Evolutionary conservation across 83 land plant genomes (phyloP).

Genomic region (Thuja plicata): DNA sequence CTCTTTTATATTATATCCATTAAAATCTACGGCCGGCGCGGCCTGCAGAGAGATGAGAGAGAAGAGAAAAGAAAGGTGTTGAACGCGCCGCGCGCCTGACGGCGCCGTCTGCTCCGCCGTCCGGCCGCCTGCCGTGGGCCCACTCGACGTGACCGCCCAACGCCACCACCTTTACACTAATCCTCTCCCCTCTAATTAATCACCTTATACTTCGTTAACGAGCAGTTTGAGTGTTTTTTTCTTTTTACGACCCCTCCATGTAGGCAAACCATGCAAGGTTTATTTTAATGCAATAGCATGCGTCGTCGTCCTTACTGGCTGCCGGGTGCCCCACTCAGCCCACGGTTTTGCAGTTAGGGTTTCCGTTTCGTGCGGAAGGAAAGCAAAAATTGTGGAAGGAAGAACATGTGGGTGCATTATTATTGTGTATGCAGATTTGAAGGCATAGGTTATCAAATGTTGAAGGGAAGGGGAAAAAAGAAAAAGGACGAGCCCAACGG

Average conservation of each 20-base stretch:
- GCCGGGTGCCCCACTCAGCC: neutral
- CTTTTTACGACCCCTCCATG: neutral
- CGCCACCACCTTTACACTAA: neutral
- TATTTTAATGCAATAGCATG: neutral
- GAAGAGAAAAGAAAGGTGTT: neutral
- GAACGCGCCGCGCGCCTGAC: slow-evolving; percentile 9
- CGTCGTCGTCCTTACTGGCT: neutral
- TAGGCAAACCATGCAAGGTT: neutral
- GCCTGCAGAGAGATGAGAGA: neutral
- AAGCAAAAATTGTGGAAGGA: neutral
- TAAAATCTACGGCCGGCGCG: neutral
- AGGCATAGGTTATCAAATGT: neutral
- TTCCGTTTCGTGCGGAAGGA: slow-evolving; percentile 12
- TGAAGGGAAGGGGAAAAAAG: neutral
- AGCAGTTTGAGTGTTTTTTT: neutral
- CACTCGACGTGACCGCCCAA: slow-evolving; percentile 11
- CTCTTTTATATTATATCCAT: neutral
- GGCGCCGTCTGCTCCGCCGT: slow-evolving; percentile 23
- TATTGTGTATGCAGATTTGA: neutral
- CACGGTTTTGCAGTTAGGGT: neutral
- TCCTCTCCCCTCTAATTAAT: neutral
- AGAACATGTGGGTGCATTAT: slow-evolving; percentile 10
- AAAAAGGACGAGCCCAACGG: neutral
- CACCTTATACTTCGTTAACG: neutral
- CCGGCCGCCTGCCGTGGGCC: slow-evolving; percentile 17